A percentile compares a stretch with the other conserved stretches of the same genome.
Evolutionary conservation across 768 basidiomycete species (phyloP).

Genomic region (Lyophyllum semitale): DNA sequence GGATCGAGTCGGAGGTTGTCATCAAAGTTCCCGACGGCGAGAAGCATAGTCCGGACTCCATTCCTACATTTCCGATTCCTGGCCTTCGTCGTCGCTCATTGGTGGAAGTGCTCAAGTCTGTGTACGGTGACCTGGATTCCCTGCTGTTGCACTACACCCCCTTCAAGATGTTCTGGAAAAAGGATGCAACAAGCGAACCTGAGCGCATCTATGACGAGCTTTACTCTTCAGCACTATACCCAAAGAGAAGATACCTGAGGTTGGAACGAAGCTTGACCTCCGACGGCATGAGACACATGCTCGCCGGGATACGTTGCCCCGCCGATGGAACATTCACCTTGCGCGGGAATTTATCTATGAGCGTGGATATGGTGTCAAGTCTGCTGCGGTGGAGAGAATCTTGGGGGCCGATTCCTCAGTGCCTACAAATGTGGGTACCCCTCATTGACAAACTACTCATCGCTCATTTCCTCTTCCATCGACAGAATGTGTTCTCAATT

Average conservation of each 20-base stretch:
- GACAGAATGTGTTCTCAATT: constrained; percentile 38
- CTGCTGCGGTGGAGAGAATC: not conserved
- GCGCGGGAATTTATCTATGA: constrained; percentile 26
- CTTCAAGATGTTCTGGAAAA: constrained; percentile 24
- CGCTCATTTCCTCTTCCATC: not conserved
- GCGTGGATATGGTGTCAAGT: not conserved
- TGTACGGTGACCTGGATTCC: constrained; percentile 8
- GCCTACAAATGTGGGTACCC: constrained; percentile 16
- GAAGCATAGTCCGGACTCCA: constrained; percentile 9
- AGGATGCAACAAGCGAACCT: constrained; percentile 4
- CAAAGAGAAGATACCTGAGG: constrained; percentile 19
- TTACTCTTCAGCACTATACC: constrained; percentile 24
- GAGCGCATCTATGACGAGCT: constrained; percentile 25
- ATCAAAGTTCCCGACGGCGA: constrained; percentile 18
- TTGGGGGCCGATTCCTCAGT: constrained; percentile 16
- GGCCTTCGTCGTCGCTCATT: constrained; percentile 25
- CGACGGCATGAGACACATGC: constrained; percentile 5
- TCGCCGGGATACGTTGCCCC: constrained; percentile 2
- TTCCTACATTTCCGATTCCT: constrained; percentile 22
- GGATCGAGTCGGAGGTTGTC: constrained; percentile 11
- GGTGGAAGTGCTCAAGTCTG: constrained; percentile 20
- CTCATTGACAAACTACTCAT: not conserved
- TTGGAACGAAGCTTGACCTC: constrained; percentile 23
- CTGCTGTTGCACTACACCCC: constrained; percentile 19
- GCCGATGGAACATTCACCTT: constrained; percentile 8